Percentiles rank a stretch among this genome's conserved stretches.
phyloP scores from a whole-genome alignment of 1,284 basidiomycete species.

The Ceraceosorus guamensis region DNA sequence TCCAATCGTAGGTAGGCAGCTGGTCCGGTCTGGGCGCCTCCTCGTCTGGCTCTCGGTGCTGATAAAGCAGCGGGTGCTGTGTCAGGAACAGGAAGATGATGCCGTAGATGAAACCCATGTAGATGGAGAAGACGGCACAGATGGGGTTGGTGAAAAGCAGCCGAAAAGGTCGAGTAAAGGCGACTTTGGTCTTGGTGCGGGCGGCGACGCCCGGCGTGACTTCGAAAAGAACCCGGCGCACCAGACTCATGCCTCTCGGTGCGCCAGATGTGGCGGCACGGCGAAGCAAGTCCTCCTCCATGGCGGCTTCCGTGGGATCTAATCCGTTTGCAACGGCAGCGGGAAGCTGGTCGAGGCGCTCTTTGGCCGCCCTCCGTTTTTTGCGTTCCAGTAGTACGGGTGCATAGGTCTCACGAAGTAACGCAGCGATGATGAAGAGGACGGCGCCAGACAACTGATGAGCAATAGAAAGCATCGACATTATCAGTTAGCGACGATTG shows the following conservation, averaged over 20 bases:
- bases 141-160: conserved; percentile 34
- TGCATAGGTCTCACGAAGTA: conserved; percentile 32
- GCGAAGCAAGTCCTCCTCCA: neutral
- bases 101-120: conserved; percentile 53
- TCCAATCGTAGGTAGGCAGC: conserved; percentile 51
- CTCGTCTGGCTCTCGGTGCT: conserved; percentile 16
- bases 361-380: conserved; percentile 4
- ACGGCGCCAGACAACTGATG: conserved; percentile 14
- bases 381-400: conserved; percentile 30
- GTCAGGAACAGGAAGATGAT: conserved; percentile 51
- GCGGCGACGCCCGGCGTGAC: conserved; percentile 12
- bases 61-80: conserved; percentile 50
- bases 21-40: conserved; percentile 28
- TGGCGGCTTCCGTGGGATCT: neutral
- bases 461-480: conserved; percentile 9
- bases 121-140: conserved; percentile 50
- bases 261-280: neutral
- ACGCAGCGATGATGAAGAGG: conserved; percentile 8
- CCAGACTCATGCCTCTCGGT: neutral
- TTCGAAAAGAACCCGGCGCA: neutral
- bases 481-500: neutral
- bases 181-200: conserved; percentile 12
- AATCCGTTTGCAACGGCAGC: neutral
- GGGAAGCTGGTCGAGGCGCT: conserved; percentile 7
- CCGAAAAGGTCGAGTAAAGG: conserved; percentile 50